These are phyloP conservation scores for Naganishia liquefaciens DNA, from an alignment of 1,284 basidiomycete species.

Conservation along the genomic window DNA sequence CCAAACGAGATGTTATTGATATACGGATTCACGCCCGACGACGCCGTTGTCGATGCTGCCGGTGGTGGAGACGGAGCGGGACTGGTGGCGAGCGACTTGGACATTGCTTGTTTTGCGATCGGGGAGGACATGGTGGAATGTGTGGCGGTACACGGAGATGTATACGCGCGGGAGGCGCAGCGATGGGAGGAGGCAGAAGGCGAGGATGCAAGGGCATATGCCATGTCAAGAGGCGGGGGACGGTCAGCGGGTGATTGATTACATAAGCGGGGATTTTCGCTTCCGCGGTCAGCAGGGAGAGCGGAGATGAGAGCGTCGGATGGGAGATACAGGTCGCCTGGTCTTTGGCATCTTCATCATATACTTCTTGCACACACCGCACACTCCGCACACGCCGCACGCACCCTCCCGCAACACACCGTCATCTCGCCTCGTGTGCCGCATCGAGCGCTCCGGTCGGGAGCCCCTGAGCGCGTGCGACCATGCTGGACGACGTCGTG, in stretches of 20 bases:
- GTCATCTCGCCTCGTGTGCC: too few relatives aligned
- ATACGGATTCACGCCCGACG: slow-evolving; percentile 5
- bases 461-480: too few relatives aligned
- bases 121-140: slow-evolving; percentile 19
- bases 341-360: too few relatives aligned
- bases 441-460: neutral
- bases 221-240: too few relatives aligned
- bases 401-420: too few relatives aligned
- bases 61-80: neutral
- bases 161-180: neutral
- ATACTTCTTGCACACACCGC: too few relatives aligned
- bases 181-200: neutral
- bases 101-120: slow-evolving; percentile 28
- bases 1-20: slow-evolving; percentile 11
- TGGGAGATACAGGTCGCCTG: too few relatives aligned
- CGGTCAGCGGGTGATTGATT: neutral
- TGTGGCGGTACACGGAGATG: neutral
- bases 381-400: too few relatives aligned
- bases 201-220: neutral
- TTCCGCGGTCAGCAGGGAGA: too few relatives aligned
- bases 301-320: too few relatives aligned
- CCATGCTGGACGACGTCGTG: slow-evolving; percentile 33
- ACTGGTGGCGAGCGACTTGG: slow-evolving; percentile 11
- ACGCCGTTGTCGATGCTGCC: neutral
- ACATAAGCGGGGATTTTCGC: slow-evolving; percentile 3